These are phyloP conservation scores for Myrmaecium sp. DNA, from an alignment of 2,329 filamentous ascomycete genomes.

Conservation along the genomic window DNA sequence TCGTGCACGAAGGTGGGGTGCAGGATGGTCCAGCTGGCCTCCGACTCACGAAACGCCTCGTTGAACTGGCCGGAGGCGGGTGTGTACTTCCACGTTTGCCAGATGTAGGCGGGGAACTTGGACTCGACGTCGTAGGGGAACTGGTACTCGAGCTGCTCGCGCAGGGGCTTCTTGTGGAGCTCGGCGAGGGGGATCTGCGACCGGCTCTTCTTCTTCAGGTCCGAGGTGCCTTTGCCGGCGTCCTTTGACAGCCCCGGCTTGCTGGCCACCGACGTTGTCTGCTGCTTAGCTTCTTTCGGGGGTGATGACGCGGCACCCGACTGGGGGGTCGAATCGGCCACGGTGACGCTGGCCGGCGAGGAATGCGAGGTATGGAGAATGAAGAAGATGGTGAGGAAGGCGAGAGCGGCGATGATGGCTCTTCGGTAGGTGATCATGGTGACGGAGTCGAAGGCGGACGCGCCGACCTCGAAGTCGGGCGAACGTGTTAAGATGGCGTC, in stretches of 20 bases:
- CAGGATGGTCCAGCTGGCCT: constrained; percentile 74
- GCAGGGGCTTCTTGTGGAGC: constrained; percentile 52
- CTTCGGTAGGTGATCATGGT: constrained; percentile 66
- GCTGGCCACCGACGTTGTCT: constrained; percentile 11
- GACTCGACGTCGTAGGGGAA: constrained; percentile 79
- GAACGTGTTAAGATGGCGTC: too few relatives aligned
- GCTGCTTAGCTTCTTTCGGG: constrained; percentile 4
- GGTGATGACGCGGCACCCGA: constrained; percentile 5
- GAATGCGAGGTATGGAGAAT: constrained; percentile 46
- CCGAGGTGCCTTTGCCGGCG: constrained; percentile 10
- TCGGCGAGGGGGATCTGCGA: constrained; percentile 51
- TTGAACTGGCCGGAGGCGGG: constrained; percentile 61
- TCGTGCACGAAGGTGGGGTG: constrained; percentile 92
- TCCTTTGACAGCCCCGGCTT: too few relatives aligned
- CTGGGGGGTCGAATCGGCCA: constrained; percentile 13
- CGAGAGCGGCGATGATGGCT: constrained; percentile 53
- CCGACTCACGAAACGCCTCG: constrained; percentile 59
- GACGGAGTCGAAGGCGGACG: too few relatives aligned
- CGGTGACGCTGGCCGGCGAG: constrained; percentile 10
- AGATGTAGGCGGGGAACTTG: constrained; percentile 95
- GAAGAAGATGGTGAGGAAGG: constrained; percentile 52
- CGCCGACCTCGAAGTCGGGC: too few relatives aligned
- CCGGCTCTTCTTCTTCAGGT: constrained; percentile 24
- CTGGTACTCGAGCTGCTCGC: constrained; percentile 74
- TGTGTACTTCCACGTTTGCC: constrained; percentile 95